Percentiles rank a stretch among this genome's conserved stretches.
phyloP scores from a whole-genome alignment of 2,329 filamentous ascomycete species.

The Magnaporthiopsis rhizophila region DNA sequence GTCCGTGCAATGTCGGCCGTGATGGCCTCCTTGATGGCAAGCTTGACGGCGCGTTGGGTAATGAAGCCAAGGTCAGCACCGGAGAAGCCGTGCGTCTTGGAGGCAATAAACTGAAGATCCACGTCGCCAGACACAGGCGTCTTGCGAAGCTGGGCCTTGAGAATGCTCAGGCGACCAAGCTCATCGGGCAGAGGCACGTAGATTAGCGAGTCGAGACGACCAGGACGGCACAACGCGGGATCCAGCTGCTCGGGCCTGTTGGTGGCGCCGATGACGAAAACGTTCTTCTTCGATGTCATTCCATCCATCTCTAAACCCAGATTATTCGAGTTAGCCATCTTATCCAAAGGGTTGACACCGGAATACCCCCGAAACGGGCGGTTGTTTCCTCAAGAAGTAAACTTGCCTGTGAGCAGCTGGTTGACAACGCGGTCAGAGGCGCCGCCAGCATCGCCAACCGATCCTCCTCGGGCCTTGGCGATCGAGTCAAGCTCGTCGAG shows the following conservation, averaged over 20 bases:
- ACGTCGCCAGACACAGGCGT: constrained; percentile 85
- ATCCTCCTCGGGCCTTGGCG: constrained; percentile 97
- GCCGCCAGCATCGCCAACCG: constrained; percentile 90
- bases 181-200: constrained; percentile 97
- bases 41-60: constrained; percentile 97
- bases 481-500: constrained; percentile 98
- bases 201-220: constrained; percentile 96
- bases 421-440: constrained; percentile 99
- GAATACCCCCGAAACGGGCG: too few relatives aligned
- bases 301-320: constrained; percentile 77
- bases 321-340: constrained; percentile 11
- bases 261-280: constrained; percentile 98
- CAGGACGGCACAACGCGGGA: constrained; percentile 93
- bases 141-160: constrained; percentile 96
- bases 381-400: constrained; percentile 3
- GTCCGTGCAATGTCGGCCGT: constrained; percentile 76
- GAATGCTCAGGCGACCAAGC: constrained; percentile 77
- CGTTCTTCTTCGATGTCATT: constrained; percentile 99
- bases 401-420: constrained; percentile 90
- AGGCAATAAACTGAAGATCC: constrained; percentile 84
- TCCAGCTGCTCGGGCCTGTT: constrained; percentile 98
- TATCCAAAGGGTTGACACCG: too few relatives aligned
- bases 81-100: constrained; percentile 97
- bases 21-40: constrained; percentile 98
- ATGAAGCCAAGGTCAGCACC: constrained; percentile 99